Conservation (phyloP, 202 grass and related monocot genomes). For the Sporobolus alterniflorus region DNA sequence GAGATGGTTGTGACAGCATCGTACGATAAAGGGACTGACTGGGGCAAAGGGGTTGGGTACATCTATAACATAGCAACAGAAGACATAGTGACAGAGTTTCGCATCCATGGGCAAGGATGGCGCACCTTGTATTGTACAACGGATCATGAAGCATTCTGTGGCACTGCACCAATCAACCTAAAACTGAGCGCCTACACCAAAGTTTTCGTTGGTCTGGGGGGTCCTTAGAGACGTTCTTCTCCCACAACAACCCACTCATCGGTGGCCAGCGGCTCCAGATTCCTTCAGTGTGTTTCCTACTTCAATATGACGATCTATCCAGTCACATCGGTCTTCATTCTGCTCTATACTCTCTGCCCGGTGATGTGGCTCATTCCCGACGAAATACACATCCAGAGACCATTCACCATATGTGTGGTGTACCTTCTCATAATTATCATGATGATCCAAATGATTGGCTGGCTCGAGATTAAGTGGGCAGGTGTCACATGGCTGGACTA, state of each 20-base stretch:
- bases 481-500: conserved; percentile 46
- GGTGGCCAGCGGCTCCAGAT: conserved; percentile 17
- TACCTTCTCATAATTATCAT: conserved; percentile 44
- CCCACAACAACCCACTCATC: conserved; percentile 47
- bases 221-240: conserved; percentile 74
- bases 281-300: conserved; percentile 52
- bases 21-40: conserved; percentile 45
- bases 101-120: conserved; percentile 56
- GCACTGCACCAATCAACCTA: conserved; percentile 63
- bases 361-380: conserved; percentile 71
- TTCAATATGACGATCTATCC: conserved; percentile 60
- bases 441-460: conserved; percentile 45
- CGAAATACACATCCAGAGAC: conserved; percentile 47
- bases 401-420: conserved; percentile 41
- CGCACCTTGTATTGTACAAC: conserved; percentile 41
- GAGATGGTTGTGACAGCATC: conserved; percentile 31
- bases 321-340: conserved; percentile 71
- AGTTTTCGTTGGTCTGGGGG: conserved; percentile 56
- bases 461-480: conserved; percentile 60
- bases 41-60: conserved; percentile 50
- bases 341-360: conserved; percentile 54
- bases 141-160: conserved; percentile 36
- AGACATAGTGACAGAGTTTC: conserved; percentile 46
- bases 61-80: conserved; percentile 50
- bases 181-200: conserved; percentile 63